Conservation (phyloP, 2,329 filamentous ascomycete genomes). For the Pleomassaria siparia region DNA sequence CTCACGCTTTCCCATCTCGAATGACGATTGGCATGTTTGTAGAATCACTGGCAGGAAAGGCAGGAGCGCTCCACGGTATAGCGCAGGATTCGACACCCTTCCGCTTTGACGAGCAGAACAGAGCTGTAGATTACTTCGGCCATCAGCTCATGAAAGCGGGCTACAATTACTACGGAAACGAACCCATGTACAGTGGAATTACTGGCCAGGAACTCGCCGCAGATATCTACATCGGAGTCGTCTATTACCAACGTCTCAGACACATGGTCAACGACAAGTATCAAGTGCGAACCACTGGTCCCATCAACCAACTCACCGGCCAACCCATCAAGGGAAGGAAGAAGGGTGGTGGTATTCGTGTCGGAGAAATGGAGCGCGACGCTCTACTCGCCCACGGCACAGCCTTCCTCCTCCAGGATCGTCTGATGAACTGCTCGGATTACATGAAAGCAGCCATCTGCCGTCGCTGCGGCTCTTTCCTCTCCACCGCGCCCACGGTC, state of each 20-base stretch:
- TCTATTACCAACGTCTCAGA: conserved; percentile 95
- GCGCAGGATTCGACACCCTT: conserved; percentile 96
- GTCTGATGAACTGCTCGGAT: conserved; percentile 95
- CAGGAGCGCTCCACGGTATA: conserved; percentile 90
- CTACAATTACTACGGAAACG: conserved; percentile 97
- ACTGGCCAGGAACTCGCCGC: conserved; percentile 91
- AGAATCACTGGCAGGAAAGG: conserved; percentile 93
- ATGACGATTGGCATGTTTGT: conserved; percentile 99
- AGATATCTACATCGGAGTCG: conserved; percentile 94
- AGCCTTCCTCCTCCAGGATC: conserved; percentile 91
- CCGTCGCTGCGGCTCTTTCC: conserved; percentile 83
- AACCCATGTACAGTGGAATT: conserved; percentile 97
- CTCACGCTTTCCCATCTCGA: conserved; percentile 97
- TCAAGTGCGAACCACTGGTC: conserved; percentile 94
- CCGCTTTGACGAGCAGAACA: conserved; percentile 89
- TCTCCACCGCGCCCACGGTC: conserved; percentile 81
- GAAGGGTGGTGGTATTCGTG: conserved; percentile 96
- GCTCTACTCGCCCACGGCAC: conserved; percentile 92
- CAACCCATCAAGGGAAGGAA: conserved; percentile 97
- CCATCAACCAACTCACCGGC: conserved; percentile 84
- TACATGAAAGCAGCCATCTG: conserved; percentile 90
- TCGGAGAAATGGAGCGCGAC: conserved; percentile 99
- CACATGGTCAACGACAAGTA: conserved; percentile 99
- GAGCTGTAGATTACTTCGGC: conserved; percentile 91
- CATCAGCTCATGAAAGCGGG: conserved; percentile 93